Evolutionary conservation across 139 green algal species (phyloP), one percentile per base, ranked within the genome.

Genomic region (Chlorella sp.): DNA sequence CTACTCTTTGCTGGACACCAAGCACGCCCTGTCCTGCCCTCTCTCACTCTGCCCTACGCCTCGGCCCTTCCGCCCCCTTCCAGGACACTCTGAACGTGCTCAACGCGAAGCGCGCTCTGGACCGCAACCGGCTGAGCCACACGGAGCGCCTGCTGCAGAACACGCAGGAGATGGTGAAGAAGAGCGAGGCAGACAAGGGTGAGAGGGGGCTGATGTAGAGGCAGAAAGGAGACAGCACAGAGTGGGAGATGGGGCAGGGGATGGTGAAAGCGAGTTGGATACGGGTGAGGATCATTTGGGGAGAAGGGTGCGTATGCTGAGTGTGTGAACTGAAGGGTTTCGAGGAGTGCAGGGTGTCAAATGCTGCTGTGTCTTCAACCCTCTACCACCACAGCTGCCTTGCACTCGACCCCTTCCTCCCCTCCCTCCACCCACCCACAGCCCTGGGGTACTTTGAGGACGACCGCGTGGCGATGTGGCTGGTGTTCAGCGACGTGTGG

Each of bases 401-500:
- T 57, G 48, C 48, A 57, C 5, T 57, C 48, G 7, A 57, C 48
- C 5, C 48, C 9, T 57, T 57, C 48, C 48, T 57, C 48, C 48
- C 48, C 48, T 57, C 48, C 48, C 48, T 57, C 48, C 48, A 57
- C 48, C 48, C 61, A 3, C 37, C 68, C 18, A 68, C 85, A 89
- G 83, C 80, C 14, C 73, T 77, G 75, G 14, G 39, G 3, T 76
- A 86, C 83, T 82, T 93, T 39, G 80, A 91, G 57, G 91, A 89
- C 89, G 40, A 86, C 73, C 84, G 57, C 12, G 75, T 93, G 48
- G 84, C 91, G 34, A 36, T 64, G 48, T 95, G 93, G 93, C 84
- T 94, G 53, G 83, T 92, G 19, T 95, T 95, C 85, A 87, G 64
- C 60, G 89, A 94, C 57, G 91, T 90, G 69, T 95, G 93, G 93